These are phyloP conservation scores for Avena insularis DNA, from an alignment of 176 grass and related monocot genomes.

Conservation along the genomic window DNA sequence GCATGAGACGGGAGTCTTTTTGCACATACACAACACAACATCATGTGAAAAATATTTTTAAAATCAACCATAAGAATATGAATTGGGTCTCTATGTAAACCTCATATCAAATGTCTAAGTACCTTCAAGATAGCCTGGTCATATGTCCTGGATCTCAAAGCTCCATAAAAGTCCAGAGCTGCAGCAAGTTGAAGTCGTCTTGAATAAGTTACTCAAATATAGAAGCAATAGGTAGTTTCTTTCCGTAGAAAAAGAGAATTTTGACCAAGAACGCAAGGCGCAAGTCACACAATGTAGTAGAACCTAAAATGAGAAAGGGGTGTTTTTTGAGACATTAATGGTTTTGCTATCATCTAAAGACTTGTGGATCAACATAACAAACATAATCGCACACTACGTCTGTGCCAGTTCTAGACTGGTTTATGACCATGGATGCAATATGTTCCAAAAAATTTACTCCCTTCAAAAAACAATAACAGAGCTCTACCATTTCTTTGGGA, in stretches of 20 bases:
- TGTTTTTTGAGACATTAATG: neutral
- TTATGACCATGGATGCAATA: neutral
- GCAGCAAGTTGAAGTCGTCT: conserved; percentile 34
- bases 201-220: conserved; percentile 33
- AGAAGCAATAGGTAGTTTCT: neutral
- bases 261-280: neutral
- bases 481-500: neutral
- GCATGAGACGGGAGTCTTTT: neutral
- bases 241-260: neutral
- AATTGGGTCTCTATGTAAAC: conserved; percentile 17
- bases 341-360: neutral
- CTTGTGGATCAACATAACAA: neutral
- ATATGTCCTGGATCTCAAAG: conserved; percentile 89
- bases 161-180: conserved; percentile 97
- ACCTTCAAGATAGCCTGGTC: conserved; percentile 88
- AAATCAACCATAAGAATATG: neutral
- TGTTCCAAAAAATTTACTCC: neutral
- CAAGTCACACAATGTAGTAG: neutral
- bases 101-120: neutral
- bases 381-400: neutral
- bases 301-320: neutral
- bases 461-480: neutral
- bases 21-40: neutral
- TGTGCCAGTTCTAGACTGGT: neutral
- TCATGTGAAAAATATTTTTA: neutral